Evolutionary conservation across 495 filamentous ascomycete genomes (phyloP), one percentile per base, ranked within the genome.

Genomic region (Trichocladium uniseriatum): DNA sequence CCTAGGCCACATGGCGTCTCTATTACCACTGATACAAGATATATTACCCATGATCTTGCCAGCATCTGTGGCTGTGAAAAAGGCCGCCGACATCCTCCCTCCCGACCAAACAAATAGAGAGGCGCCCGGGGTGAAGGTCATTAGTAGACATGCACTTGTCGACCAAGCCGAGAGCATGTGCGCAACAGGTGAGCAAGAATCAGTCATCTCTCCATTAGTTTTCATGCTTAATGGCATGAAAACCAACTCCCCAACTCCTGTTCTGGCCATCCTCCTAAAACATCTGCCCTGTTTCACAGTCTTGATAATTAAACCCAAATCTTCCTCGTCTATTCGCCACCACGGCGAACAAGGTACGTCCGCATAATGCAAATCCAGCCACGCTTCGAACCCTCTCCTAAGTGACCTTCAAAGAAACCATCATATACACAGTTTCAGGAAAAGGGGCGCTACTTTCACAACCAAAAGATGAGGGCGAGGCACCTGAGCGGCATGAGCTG

Each of bases 101-200:
- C 54, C 7, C 13, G 20, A 18, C 19, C 36, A 32, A 15, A n/a
- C 39, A 51, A 56, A 29, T 43, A 47, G 41, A 50, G 52, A 47
- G 49, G 29, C 53, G 43, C 55, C 54, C 49, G 75, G 65, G 32
- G 70, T 72, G 27, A 70, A 72, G 35, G 78, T 81, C 64, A 64
- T 76, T 34, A 63, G 73, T 18, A 67, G 78, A 49, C 72, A 76
- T 36, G 80, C 81, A 21, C 73, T 86, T 41, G 69, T 78, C 35
- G 68, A 73, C 49, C 74, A 78, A 55, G 73, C 72, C 11, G 78
- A 82, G 38, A 76, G 69, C 22, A 67, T 85, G 55, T 82, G 74
- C 51, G 69, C 74, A 15, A 68, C 71, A 29, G 67, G 75, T 78
- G 53, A 60, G 64, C 31, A 14, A 32, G 13, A 32, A 27, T 27